Conservation (phyloP, 73 alveolate genomes). For the Stentor coeruleus region DNA sequence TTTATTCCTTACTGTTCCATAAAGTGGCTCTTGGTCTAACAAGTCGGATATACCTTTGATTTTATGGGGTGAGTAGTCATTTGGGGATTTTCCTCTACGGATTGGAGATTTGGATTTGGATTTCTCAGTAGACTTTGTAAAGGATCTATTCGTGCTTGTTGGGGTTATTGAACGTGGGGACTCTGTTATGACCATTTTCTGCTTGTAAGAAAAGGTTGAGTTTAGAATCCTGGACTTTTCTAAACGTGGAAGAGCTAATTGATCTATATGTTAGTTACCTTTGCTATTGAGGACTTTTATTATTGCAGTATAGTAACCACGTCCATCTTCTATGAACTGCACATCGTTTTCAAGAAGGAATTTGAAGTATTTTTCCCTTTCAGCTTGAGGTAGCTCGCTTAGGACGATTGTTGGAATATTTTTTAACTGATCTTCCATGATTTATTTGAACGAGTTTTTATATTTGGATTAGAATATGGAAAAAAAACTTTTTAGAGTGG, state of each 20-base stretch:
- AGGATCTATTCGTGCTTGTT: neutral
- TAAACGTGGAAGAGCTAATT: neutral
- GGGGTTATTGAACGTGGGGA: constrained; percentile 9
- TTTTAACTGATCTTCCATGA: constrained; percentile 16
- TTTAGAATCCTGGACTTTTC: neutral
- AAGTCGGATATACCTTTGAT: neutral
- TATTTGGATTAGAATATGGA: too few relatives aligned
- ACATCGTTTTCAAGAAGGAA: constrained; percentile 27
- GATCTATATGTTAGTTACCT: neutral
- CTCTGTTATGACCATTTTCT: neutral
- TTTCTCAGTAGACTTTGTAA: too few relatives aligned
- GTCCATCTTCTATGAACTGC: constrained; percentile 20
- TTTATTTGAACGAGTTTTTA: too few relatives aligned
- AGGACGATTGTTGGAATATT: constrained; percentile 20
- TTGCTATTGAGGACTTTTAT: constrained; percentile 25
- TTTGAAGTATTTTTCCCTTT: constrained; percentile 1
- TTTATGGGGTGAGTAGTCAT: neutral
- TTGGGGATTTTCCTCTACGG: neutral
- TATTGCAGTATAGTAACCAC: constrained; percentile 5
- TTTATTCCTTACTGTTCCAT: neutral
- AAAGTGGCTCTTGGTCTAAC: neutral
- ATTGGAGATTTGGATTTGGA: neutral
- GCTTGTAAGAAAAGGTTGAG: neutral
- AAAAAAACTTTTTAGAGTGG: too few relatives aligned
- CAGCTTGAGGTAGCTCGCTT: constrained; percentile 8